Evolutionary conservation across 129 eudicot genomes (phyloP), one percentile per base, ranked within the genome.

Genomic region (Chrysanthemum lavandulifolium): DNA sequence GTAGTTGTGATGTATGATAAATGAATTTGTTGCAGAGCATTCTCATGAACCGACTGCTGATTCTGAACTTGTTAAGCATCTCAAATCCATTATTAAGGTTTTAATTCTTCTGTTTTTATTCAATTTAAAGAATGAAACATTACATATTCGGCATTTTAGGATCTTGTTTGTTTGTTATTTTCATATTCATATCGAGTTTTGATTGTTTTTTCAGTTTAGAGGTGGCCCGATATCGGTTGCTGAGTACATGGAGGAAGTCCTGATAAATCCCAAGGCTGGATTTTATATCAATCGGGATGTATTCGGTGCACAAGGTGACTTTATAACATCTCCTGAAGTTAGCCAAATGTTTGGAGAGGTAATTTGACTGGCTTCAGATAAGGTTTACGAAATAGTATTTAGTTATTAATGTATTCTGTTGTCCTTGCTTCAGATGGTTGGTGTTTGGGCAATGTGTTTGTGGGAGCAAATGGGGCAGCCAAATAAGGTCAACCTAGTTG

Each of bases 331-430:
- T 57, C 99, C 99, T 12, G 99, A 94, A 88, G 99, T 94, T 9
- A 94, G 99, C 91, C 99, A 94, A 81, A 90, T 94, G 97, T 94
- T 94, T 76, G 99, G 99, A 48, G 99, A 94, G 99, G 99, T 90
- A 79, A 69, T 75, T 50, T 29, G 13, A 50, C 63, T 25, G 16
- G 54, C 47, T 15, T 6, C 1, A 11, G 19, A 21, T 62, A 69
- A 70, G 50, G 64, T 54, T 13, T 62, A 67, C 33, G 18, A 73
- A 59, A 57, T 48, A 13, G 40, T 58, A 1, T 49, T 47, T 8
- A 3, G n/a, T 51, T 73, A n/a, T 52, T 67, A 73, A 73, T 61
- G 52, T 51, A 0, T 23, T 48, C 7, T 61, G 58, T 7, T 27
- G n/a, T n/a, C 58, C 49, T 82, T 76, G 19, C n/a, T 21, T 61